Evolutionary conservation across 176 grass and related monocot species (phyloP), one percentile per base, ranked within the genome.

Genomic region (Rhynchospora breviuscula): DNA sequence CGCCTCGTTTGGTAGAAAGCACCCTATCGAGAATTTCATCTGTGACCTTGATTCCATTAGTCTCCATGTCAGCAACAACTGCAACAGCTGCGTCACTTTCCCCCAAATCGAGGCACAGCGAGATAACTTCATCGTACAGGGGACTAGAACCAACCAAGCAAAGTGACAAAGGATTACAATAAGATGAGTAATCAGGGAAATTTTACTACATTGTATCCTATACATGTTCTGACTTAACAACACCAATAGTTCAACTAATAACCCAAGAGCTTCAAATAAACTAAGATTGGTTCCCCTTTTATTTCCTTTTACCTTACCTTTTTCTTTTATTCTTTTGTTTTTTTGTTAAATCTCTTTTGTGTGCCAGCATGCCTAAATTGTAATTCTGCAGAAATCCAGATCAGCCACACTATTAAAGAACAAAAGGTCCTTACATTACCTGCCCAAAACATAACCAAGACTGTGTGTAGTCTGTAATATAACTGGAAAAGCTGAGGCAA

Each of bases 1-100:
- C 84, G 17, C 63, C 77, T 45, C 79, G 89, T 90, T 91, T 91
- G 54, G 87, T 60, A 80, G 86, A 87, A 74, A 98, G 95, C 79
- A 98, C 92, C 80, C 88, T 90, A 85, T 98, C 95, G 81, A 98
- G 84, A 52, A 93, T 98, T 80, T 98, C 80, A 51, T 93, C 95
- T 6, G 86, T 64, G 21, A 93, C 92, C 73, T 91, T 98, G 86
- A 98, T 93, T 87, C 90, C 95, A 71, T 85, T 86, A 4, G 90
- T 91, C 84, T 98, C 95, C 90, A 93, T 90, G 68, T 95, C 92
- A 43, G 91, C 90, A 53, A 98, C 95, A 75, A 95, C 88, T 45
- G 92, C 95, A 67, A 95, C 93, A 76, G 92, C 95, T 35, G 91
- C 95, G 43, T 95, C 92, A 18, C 90, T 69, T 87, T 98, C 95